These are phyloP conservation scores for Flaveria sonorensis DNA, from an alignment of 129 eudicot species.

Conservation along the genomic window DNA sequence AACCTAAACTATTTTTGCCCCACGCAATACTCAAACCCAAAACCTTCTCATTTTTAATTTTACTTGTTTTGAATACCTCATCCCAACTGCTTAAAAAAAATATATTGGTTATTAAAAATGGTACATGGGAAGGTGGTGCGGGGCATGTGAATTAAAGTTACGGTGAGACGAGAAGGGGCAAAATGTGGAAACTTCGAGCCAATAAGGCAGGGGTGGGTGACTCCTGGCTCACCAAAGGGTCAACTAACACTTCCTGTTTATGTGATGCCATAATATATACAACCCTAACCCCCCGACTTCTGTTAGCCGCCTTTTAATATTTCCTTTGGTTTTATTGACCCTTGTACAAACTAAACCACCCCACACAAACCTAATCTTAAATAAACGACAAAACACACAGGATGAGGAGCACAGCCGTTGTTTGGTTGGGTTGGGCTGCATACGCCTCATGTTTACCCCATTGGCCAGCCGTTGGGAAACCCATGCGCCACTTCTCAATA, in stretches of 20 bases:
- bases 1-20: no score
- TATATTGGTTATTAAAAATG: background rate
- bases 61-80: no score
- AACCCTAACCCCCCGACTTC: slow-evolving; percentile 24
- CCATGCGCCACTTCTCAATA: slow-evolving; percentile 32
- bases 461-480: slow-evolving; percentile 20
- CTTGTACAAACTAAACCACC: slow-evolving; percentile 3
- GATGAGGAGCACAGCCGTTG: slow-evolving; percentile 6
- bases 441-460: slow-evolving; percentile 22
- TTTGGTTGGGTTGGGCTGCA: background rate
- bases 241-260: slow-evolving; percentile 13
- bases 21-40: no score
- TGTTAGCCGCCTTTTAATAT: slow-evolving; percentile 21
- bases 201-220: no score
- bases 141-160: slow-evolving; percentile 15
- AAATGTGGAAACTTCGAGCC: slow-evolving; percentile 5
- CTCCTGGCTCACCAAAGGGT: slow-evolving; percentile 26
- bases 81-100: no score
- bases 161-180: slow-evolving; percentile 3
- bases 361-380: slow-evolving; percentile 7
- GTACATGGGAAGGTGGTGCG: background rate
- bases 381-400: slow-evolving; percentile 6
- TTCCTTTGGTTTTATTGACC: slow-evolving; percentile 6
- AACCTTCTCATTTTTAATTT: no score
- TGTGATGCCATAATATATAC: background rate